phyloP scores from a whole-genome alignment of 306 rosid species.

The Lathyrus oleraceus region DNA sequence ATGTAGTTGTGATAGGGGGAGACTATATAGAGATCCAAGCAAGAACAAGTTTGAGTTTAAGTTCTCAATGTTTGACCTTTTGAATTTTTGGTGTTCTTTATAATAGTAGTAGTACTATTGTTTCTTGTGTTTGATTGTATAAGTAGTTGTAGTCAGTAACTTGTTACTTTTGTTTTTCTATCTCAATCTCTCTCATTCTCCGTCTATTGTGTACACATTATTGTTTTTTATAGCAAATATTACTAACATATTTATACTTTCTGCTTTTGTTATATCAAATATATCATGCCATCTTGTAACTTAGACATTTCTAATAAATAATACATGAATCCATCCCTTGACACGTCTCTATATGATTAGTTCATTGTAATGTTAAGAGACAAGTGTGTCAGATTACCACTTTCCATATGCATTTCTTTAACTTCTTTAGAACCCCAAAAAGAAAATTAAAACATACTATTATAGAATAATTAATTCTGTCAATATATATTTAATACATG shows the following conservation, averaged over 20 bases:
- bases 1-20: conserved; percentile 26
- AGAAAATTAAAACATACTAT: conserved; percentile 1
- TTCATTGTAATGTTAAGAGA: conserved; percentile 45
- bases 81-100: conserved; percentile 29
- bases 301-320: too few species aligned
- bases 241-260: too few species aligned
- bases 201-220: background rate
- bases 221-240: background rate
- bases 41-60: conserved; percentile 26
- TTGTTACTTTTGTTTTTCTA: background rate
- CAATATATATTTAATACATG: conserved; percentile 32
- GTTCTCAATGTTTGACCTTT: conserved; percentile 50
- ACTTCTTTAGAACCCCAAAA: background rate
- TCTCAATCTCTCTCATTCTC: background rate
- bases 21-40: conserved; percentile 54
- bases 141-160: conserved; percentile 6
- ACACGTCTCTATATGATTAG: conserved; percentile 57
- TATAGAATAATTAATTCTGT: conserved; percentile 22
- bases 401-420: conserved; percentile 40
- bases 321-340: too few species aligned
- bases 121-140: background rate
- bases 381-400: conserved; percentile 69
- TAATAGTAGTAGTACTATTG: conserved; percentile 8
- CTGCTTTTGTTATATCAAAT: too few species aligned
- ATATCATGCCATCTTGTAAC: too few species aligned